Evolutionary conservation across 2,329 filamentous ascomycete genomes (phyloP).

Genomic region (Aspergillus pseudoviridinutans): DNA sequence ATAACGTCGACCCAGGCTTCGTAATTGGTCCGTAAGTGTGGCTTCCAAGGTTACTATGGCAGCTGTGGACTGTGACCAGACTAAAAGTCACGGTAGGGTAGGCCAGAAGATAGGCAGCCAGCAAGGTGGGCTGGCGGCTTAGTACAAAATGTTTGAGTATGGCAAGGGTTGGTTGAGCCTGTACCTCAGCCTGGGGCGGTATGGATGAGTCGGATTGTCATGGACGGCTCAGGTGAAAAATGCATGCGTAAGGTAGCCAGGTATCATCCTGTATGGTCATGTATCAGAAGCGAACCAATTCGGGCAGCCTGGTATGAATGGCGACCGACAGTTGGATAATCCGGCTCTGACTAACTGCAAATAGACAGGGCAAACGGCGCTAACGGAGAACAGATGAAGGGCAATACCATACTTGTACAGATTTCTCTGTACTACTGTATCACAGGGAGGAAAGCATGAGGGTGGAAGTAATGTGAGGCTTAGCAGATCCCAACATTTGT

Average conservation of each 20-base stretch:
- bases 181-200: background rate
- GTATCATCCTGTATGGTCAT: background rate
- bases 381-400: background rate
- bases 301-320: background rate
- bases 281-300: background rate
- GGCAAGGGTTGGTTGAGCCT: background rate
- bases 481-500: background rate
- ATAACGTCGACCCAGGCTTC: constrained; percentile 1
- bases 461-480: background rate
- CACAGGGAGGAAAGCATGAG: background rate
- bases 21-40: background rate
- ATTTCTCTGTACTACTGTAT: background rate
- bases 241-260: background rate
- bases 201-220: background rate
- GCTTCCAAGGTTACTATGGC: background rate
- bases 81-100: background rate
- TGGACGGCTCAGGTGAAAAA: background rate
- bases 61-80: background rate
- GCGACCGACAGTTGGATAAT: background rate
- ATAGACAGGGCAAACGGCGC: background rate
- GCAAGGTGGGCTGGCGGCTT: background rate
- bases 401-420: background rate
- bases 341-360: background rate
- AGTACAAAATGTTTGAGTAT: background rate
- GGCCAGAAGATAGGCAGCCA: too few species aligned